These are phyloP conservation scores for Aureobasidium namibiae DNA, from an alignment of 2,329 filamentous ascomycete species.

Conservation along the genomic window DNA sequence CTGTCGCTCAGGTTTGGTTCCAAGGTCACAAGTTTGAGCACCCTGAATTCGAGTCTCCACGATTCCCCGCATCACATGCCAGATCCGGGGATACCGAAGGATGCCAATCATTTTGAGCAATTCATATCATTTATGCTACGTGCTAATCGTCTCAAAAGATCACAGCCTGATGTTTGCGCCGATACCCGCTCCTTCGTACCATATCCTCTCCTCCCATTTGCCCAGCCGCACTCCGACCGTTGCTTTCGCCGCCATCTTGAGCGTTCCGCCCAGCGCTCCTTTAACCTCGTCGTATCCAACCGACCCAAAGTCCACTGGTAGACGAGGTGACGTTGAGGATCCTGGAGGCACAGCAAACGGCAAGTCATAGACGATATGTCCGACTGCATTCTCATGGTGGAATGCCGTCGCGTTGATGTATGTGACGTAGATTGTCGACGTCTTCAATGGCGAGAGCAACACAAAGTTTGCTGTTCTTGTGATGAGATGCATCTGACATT, in stretches of 20 bases:
- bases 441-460: conserved; percentile 66
- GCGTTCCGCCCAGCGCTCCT: conserved; percentile 67
- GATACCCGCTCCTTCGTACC: conserved; percentile 40
- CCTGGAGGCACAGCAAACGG: conserved; percentile 67
- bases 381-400: conserved; percentile 68
- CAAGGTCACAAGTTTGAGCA: not conserved
- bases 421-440: conserved; percentile 69
- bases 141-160: not conserved
- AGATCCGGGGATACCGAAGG: conserved; percentile 7
- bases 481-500: conserved; percentile 60
- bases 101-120: not conserved
- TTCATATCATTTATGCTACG: not conserved
- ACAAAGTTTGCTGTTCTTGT: conserved; percentile 81
- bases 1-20: not conserved
- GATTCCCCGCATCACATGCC: conserved; percentile 1
- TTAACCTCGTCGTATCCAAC: conserved; percentile 77
- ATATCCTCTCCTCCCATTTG: conserved; percentile 63
- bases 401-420: conserved; percentile 75
- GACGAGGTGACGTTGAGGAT: conserved; percentile 58
- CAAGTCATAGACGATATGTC: conserved; percentile 64
- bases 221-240: conserved; percentile 67
- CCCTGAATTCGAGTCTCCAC: not conserved
- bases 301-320: conserved; percentile 68
- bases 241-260: conserved; percentile 73
- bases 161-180: conserved; percentile 40